phyloP scores from a whole-genome alignment of 1,284 basidiomycete genomes.

The Sparassis latifolia region DNA sequence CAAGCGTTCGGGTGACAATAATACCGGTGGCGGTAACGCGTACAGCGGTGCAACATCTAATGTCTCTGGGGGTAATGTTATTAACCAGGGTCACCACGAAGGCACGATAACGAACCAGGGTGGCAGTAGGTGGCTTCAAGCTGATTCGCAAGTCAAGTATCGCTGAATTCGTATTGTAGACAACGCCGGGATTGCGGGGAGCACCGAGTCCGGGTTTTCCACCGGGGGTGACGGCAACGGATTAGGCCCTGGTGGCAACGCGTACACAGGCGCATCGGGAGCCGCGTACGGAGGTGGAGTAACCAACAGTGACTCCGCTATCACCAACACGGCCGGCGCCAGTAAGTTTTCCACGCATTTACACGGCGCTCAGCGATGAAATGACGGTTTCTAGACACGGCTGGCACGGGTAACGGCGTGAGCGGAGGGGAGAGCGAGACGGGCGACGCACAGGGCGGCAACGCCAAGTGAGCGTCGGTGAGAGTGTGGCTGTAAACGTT shows the following conservation, averaged over 20 bases:
- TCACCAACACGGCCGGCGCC: constrained; percentile 13
- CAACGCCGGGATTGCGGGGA: constrained; percentile 17
- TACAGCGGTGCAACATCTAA: constrained; percentile 18
- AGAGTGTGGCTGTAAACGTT: no score
- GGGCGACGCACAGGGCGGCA: constrained; percentile 17
- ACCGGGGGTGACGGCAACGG: constrained; percentile 21
- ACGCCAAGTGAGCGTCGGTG: constrained; percentile 1
- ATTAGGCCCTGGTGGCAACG: constrained; percentile 26
- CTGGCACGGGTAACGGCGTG: constrained; percentile 3
- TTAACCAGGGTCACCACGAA: not conserved
- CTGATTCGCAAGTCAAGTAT: not conserved
- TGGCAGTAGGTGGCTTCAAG: constrained; percentile 7
- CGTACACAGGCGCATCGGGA: constrained; percentile 22
- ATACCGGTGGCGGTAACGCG: constrained; percentile 17
- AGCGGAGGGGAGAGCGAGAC: constrained; percentile 14
- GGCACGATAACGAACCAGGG: constrained; percentile 7
- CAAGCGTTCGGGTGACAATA: constrained; percentile 10
- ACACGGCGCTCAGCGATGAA: not conserved
- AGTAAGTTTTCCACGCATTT: constrained; percentile 11
- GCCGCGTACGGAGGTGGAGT: constrained; percentile 19
- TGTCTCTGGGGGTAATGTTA: not conserved
- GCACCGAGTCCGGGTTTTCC: constrained; percentile 18
- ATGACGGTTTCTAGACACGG: constrained; percentile 4
- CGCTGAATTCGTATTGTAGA: constrained; percentile 1
- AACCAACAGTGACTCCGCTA: constrained; percentile 14